phyloP scores from a whole-genome alignment of 768 basidiomycete species.

The Krasilnikovozyma curviuscula region DNA sequence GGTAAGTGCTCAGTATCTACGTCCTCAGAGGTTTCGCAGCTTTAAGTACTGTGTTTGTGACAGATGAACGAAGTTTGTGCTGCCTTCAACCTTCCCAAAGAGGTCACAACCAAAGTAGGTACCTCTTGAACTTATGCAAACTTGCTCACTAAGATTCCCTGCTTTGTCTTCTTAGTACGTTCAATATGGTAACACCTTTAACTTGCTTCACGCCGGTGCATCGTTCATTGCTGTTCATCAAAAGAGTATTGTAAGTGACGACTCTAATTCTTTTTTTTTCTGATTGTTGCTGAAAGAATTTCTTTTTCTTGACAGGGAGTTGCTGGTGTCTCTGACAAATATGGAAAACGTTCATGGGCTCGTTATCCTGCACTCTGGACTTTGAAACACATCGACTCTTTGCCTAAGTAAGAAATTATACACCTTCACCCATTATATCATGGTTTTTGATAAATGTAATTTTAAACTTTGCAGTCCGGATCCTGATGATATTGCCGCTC shows the following conservation, averaged over 20 bases:
- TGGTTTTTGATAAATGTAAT: no score
- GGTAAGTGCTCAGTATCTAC: no score
- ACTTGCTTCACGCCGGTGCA: constrained; percentile 78
- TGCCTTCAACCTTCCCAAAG: constrained; percentile 92
- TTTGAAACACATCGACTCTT: constrained; percentile 79
- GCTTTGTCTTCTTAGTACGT: no score
- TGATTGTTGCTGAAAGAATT: no score
- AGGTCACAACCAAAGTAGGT: constrained; percentile 62
- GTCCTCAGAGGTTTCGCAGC: no score
- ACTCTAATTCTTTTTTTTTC: no score
- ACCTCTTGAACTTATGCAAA: background rate
- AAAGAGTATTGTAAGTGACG: constrained; percentile 66
- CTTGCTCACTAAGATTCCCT: no score
- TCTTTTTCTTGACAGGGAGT: no score
- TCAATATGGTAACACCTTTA: constrained; percentile 95
- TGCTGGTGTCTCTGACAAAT: constrained; percentile 93
- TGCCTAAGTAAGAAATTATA: constrained; percentile 84
- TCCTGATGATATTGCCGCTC: no score
- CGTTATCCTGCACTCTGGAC: constrained; percentile 93
- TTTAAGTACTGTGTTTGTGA: no score
- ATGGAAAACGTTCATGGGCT: constrained; percentile 91
- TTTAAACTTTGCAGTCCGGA: no score
- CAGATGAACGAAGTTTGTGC: constrained; percentile 97
- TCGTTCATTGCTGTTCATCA: constrained; percentile 84
- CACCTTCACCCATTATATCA: no score